phyloP scores from a whole-genome alignment of 1,139 yeast genomes.

The Scheffersomyces parashehatae region DNA sequence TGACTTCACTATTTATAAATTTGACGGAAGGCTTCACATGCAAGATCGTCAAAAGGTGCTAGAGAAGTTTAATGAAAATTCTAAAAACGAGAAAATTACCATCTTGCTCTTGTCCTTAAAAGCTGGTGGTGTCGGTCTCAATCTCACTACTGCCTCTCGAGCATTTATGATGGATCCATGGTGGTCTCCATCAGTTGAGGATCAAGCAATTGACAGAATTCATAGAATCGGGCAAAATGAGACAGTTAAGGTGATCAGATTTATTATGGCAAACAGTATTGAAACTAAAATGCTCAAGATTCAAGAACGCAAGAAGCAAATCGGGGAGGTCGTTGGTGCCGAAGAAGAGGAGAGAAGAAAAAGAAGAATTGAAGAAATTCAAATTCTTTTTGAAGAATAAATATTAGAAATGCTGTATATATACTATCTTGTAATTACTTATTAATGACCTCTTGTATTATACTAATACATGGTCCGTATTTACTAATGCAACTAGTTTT shows the following conservation, averaged over 20 bases:
- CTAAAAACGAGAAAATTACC: slow-evolving; percentile 34
- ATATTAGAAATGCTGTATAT: neutral
- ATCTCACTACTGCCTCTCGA: slow-evolving; percentile 79
- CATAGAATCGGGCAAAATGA: slow-evolving; percentile 87
- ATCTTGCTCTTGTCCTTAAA: slow-evolving; percentile 75
- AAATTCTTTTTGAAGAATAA: slow-evolving; percentile 65
- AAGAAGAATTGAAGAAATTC: slow-evolving; percentile 79
- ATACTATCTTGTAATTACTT: neutral
- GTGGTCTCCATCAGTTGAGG: slow-evolving; percentile 96
- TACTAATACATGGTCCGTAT: too few relatives aligned
- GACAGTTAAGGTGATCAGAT: slow-evolving; percentile 73
- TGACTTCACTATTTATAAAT: slow-evolving; percentile 57
- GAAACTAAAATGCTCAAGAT: slow-evolving; percentile 88
- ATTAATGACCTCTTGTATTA: too few relatives aligned
- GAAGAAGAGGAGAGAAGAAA: slow-evolving; percentile 74
- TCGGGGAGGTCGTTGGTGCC: slow-evolving; percentile 84
- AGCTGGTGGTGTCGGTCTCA: slow-evolving; percentile 96
- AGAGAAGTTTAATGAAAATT: slow-evolving; percentile 47
- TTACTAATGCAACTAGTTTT: too few relatives aligned
- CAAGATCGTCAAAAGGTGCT: slow-evolving; percentile 66
- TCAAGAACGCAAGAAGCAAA: slow-evolving; percentile 80
- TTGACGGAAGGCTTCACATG: slow-evolving; percentile 79
- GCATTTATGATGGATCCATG: slow-evolving; percentile 97
- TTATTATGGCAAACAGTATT: slow-evolving; percentile 81
- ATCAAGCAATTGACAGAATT: slow-evolving; percentile 92